Evolutionary conservation across 306 rosid species (phyloP), one percentile per base, ranked within the genome.

Genomic region (Quercus glauca): DNA sequence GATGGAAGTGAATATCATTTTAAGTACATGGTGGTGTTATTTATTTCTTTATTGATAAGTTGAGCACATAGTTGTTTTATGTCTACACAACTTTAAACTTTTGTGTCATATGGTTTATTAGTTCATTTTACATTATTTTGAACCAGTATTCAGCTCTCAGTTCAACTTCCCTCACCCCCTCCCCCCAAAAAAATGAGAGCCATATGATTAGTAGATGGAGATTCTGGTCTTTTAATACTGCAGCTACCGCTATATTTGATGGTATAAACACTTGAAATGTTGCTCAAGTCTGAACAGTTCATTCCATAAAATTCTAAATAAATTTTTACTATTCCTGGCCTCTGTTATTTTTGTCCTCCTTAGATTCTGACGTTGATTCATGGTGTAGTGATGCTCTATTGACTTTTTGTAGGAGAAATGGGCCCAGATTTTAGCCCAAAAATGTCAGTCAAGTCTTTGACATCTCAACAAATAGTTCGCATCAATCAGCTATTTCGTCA

Each of bases 401-500:
- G 69, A 33, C 63, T n/a, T 33, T 28, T 53, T 59, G 58, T 75
- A 94, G 99, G 97, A 74, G 99, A 94, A 91, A 90, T 94, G 97
- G 97, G 99, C 67, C 91, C 97, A 12, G 97, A 94, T 73, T 94
- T 94, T 82, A 79, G 77, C 83, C 69, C 83, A 5, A 94, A 94
- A 83, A 87, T 88, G 90, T 78, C 88, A 35, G 90, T 91, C 68
- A 94, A 90, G 84, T 90, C 95, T 84, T 87, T 94, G 59, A 92
- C 95, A 72, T 85, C 97, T 77, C 99, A 91, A 85, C 99, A 94
- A 84, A 6, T 94, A 76, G 99, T 92, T 70, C 99, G 97, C 70
- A 90, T 94, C 77, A 97, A 90, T 88, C 99, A 94, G 87, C 84
- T 94, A 85, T 85, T 94, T 86, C 95, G 99, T 52, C 99, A 94